A percentile compares a stretch with the other conserved stretches of the same genome.
phyloP scores from a whole-genome alignment of 345 rosid species.

The Rubroshorea leprosula region DNA sequence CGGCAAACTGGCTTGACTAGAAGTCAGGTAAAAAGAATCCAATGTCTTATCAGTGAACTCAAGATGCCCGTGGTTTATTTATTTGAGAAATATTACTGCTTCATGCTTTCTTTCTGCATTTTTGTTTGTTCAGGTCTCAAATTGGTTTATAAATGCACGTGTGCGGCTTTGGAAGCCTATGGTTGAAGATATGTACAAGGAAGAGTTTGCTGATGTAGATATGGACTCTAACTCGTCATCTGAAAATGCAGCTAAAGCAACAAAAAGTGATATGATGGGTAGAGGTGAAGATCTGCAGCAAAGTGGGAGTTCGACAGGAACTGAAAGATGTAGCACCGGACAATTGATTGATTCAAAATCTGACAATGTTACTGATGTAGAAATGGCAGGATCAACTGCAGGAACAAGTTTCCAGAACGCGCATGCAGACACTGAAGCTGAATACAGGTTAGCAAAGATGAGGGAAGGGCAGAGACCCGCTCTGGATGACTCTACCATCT shows the following conservation, averaged over 20 bases:
- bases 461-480: conserved; percentile 37
- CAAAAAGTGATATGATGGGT: no score
- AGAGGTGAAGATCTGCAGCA: conserved; percentile 51
- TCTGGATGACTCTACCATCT: conserved; percentile 34
- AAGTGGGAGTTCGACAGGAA: conserved; percentile 39
- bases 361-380: conserved; percentile 21
- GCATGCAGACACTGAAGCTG: conserved; percentile 28
- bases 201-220: conserved; percentile 72
- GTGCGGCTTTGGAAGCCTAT: conserved; percentile 99
- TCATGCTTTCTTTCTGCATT: neutral
- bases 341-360: conserved; percentile 40
- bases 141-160: conserved; percentile 97
- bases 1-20: conserved; percentile 95
- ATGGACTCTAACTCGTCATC: conserved; percentile 76
- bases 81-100: conserved; percentile 2
- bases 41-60: no score
- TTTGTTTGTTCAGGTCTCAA: conserved; percentile 61
- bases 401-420: conserved; percentile 30
- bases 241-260: conserved; percentile 42
- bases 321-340: conserved; percentile 36
- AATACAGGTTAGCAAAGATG: conserved; percentile 31
- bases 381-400: conserved; percentile 28
- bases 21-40: conserved; percentile 73
- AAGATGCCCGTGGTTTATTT: no score
- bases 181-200: conserved; percentile 99